phyloP scores from a whole-genome alignment of 176 grass and related monocot genomes.

The Triticum monococcum region DNA sequence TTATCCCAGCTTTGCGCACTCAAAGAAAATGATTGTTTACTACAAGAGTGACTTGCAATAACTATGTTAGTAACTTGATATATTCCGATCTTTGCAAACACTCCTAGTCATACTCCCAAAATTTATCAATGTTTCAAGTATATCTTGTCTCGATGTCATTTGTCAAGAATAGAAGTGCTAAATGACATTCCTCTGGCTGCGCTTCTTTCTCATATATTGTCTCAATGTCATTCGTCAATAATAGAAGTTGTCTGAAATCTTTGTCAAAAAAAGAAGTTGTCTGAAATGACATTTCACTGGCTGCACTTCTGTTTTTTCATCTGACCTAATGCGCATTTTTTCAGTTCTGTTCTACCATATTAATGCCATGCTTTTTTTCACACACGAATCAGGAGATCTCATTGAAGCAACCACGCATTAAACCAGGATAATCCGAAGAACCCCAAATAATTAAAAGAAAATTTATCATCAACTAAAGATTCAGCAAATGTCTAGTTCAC shows the following conservation, averaged over 20 bases:
- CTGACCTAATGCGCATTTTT: neutral
- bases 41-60: neutral
- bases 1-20: too few species aligned
- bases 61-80: neutral
- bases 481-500: neutral
- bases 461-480: too few species aligned
- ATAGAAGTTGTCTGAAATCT: neutral
- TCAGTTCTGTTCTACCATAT: neutral
- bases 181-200: too few species aligned
- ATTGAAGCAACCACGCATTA: neutral
- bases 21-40: neutral
- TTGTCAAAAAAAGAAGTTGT: too few species aligned
- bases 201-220: neutral
- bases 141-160: neutral
- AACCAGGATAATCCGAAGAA: neutral
- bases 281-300: neutral
- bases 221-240: neutral
- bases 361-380: neutral
- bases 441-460: too few species aligned
- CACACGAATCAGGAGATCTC: neutral
- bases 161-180: too few species aligned
- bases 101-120: neutral
- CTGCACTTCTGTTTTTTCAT: neutral
- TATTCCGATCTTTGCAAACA: neutral
- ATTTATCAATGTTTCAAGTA: neutral